phyloP scores from a whole-genome alignment of 108 stramenopile genomes.

The Skeletonema costatum region DNA sequence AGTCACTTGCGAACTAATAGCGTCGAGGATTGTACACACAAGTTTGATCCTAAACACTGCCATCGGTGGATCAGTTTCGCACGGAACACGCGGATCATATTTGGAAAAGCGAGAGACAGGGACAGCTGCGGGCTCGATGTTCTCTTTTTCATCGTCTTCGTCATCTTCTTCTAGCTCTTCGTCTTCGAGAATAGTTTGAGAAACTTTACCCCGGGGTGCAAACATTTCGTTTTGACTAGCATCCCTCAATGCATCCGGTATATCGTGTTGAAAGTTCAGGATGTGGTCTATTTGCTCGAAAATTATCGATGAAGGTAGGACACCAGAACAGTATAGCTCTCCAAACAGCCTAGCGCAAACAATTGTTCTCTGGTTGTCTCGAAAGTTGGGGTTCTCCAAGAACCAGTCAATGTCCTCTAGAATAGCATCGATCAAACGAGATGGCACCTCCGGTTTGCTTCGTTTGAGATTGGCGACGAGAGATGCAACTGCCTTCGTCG shows the following conservation, averaged over 20 bases:
- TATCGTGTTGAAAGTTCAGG: slow-evolving; percentile 91
- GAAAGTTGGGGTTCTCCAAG: slow-evolving; percentile 79
- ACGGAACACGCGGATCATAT: slow-evolving; percentile 90
- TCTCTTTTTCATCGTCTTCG: slow-evolving; percentile 40
- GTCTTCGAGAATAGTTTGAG: slow-evolving; percentile 80
- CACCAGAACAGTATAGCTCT: slow-evolving; percentile 75
- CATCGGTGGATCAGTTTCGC: slow-evolving; percentile 80
- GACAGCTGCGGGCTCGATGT: slow-evolving; percentile 40
- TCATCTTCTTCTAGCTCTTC: slow-evolving; percentile 76
- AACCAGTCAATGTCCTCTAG: slow-evolving; percentile 91
- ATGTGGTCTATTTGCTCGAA: slow-evolving; percentile 86
- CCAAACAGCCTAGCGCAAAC: slow-evolving; percentile 87
- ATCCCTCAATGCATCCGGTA: slow-evolving; percentile 73
- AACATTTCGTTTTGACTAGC: slow-evolving; percentile 51
- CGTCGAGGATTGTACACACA: slow-evolving; percentile 84
- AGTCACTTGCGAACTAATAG: slow-evolving; percentile 67
- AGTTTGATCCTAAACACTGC: slow-evolving; percentile 87
- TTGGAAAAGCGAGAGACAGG: slow-evolving; percentile 75
- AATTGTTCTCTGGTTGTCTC: slow-evolving; percentile 88
- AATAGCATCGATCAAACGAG: slow-evolving; percentile 83
- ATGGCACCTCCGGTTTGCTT: slow-evolving; percentile 68
- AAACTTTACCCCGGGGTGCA: slow-evolving; percentile 42
- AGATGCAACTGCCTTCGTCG: slow-evolving; percentile 79
- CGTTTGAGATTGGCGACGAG: slow-evolving; percentile 78
- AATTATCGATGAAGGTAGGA: slow-evolving; percentile 72